Conservation (phyloP, 306 rosid species). For the Ormosia semicastrata region DNA sequence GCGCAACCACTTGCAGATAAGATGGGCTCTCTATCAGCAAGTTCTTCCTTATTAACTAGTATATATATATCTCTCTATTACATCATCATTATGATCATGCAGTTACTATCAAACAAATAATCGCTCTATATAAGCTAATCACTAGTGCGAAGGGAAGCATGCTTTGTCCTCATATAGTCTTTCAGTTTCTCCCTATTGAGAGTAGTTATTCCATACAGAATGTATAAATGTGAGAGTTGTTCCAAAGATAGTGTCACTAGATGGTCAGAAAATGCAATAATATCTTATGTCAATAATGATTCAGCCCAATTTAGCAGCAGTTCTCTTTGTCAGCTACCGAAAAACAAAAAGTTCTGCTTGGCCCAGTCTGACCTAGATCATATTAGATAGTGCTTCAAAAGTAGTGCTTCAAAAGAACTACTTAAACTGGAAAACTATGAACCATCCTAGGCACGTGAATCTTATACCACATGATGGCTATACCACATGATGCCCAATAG, state of each 20-base stretch:
- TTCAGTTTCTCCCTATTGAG: background rate
- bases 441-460: background rate
- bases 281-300: background rate
- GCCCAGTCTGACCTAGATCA: background rate
- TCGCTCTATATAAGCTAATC: background rate
- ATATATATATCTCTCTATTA: background rate
- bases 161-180: background rate
- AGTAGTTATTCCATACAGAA: background rate
- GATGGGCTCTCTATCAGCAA: background rate
- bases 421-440: conserved; percentile 5
- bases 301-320: conserved; percentile 1
- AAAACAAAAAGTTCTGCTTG: background rate
- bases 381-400: conserved; percentile 9
- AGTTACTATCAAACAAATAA: background rate
- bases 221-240: background rate
- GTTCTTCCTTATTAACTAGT: background rate
- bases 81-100: background rate
- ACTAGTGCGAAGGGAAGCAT: background rate
- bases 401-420: conserved; percentile 5
- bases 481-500: background rate
- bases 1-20: background rate
- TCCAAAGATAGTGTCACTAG: background rate
- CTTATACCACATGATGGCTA: background rate
- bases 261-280: background rate
- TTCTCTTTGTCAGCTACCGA: background rate